Conservation (phyloP, 1,284 basidiomycete species). For the Kwoniella shivajii region DNA sequence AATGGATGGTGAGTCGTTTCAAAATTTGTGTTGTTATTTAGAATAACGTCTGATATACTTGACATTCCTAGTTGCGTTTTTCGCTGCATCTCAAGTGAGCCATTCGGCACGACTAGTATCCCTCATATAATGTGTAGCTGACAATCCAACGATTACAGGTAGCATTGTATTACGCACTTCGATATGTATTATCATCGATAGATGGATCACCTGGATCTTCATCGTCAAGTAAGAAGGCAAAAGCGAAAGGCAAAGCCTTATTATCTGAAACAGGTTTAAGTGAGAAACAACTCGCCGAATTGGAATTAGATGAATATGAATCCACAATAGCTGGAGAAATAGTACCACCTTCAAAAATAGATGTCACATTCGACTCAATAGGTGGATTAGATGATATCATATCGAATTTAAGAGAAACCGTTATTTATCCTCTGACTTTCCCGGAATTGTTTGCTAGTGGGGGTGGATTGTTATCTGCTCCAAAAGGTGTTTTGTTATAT, state of each 20-base stretch:
- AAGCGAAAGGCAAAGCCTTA: slow-evolving; percentile 48
- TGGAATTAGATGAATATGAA: slow-evolving; percentile 59
- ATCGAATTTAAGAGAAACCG: slow-evolving; percentile 85
- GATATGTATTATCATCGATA: slow-evolving; percentile 49
- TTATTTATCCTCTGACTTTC: slow-evolving; percentile 93
- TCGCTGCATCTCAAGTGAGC: slow-evolving; percentile 65
- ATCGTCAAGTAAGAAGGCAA: slow-evolving; percentile 40
- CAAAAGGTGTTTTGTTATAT: slow-evolving; percentile 74
- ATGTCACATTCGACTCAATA: slow-evolving; percentile 60
- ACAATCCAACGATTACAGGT: slow-evolving; percentile 25
- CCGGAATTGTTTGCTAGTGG: slow-evolving; percentile 79
- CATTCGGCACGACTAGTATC: slow-evolving; percentile 25
- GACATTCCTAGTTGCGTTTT: slow-evolving; percentile 60
- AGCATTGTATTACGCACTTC: slow-evolving; percentile 52
- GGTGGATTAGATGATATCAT: slow-evolving; percentile 96
- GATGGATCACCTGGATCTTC: slow-evolving; percentile 26
- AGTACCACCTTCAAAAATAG: slow-evolving; percentile 58
- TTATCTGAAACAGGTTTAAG: slow-evolving; percentile 46
- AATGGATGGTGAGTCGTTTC: slow-evolving; percentile 53
- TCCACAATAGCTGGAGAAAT: slow-evolving; percentile 60
- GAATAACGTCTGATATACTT: slow-evolving; percentile 1
- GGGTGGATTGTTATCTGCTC: slow-evolving; percentile 61
- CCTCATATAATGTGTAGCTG: not conserved
- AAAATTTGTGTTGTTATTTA: slow-evolving; percentile 55
- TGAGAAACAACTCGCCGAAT: slow-evolving; percentile 54